Base-by-base conservation (phyloP, 176 grass and related monocot genomes). In the Oryza rufipogon region DNA sequence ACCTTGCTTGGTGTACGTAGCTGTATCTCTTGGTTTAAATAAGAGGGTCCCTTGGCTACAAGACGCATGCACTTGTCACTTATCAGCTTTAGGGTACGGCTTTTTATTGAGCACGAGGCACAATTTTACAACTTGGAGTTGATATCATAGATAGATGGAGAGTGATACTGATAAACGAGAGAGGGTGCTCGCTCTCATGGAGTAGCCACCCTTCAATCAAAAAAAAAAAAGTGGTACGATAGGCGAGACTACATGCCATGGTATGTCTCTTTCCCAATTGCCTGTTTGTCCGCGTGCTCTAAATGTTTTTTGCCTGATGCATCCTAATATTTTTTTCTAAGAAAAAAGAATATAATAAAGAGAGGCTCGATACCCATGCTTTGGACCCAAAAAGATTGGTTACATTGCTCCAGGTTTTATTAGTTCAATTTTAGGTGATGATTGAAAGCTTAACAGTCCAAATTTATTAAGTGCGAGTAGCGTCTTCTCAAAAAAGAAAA, bases 201-300 rank as follows among this genome's bases (percentile, higher is more conserved):
- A 66, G 48, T 20, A 47, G 15, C 49, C 45, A 61, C 25, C 48
- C 67, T 81, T 75, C 48, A 22, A 48, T 5, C 36, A 26, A 26
- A 2, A 22, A 58, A n/a, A 32, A 12, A 76, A 76, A 51, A 14
- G 9, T 25, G n/a, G 34, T 22, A 75, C 47, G 34, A 15, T 25
- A 11, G n/a, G 45, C 16, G 16, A 49, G 74, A 54, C 23, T 11
- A 7, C 5, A 51, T 10, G 47, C 66, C 61, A 58, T 81, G 42
- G 58, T 32, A 10, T 87, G 72, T 38, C 36, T 38, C 36, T 38
- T 38, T 38, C 5, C 36, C 36, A 38, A 5, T 38, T 5, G 36
- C 36, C 36, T 38, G 76, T 70, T 47, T 58, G 63, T 17, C 0
- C 49, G 71, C 48, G 86, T 87, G 79, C 71, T 66, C 68, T 68